These are phyloP conservation scores for Alternaria burnsii DNA, from an alignment of 2,329 filamentous ascomycete genomes.

Conservation along the genomic window DNA sequence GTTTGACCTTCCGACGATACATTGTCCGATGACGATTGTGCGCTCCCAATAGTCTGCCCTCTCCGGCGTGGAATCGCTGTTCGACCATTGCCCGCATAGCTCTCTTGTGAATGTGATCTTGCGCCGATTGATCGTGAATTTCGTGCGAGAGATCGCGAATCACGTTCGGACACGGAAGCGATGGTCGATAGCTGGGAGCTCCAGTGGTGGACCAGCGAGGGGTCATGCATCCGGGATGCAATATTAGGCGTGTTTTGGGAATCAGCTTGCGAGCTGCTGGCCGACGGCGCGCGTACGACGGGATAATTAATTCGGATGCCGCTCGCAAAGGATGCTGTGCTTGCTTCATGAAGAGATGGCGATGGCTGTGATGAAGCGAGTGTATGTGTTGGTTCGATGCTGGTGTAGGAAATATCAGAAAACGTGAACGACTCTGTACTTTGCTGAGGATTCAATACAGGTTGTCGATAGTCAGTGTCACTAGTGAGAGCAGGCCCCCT, in stretches of 20 bases:
- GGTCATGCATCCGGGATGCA: slow-evolving; percentile 52
- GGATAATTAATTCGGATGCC: slow-evolving; percentile 49
- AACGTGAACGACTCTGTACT: slow-evolving; percentile 48
- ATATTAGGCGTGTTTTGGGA: slow-evolving; percentile 45
- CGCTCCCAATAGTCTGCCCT: slow-evolving; percentile 45
- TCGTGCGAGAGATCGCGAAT: slow-evolving; percentile 45
- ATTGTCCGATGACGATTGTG: slow-evolving; percentile 46
- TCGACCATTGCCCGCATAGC: slow-evolving; percentile 34
- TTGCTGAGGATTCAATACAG: slow-evolving; percentile 36
- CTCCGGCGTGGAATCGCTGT: slow-evolving; percentile 37
- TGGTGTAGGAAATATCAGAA: slow-evolving; percentile 47
- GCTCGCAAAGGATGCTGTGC: slow-evolving; percentile 44
- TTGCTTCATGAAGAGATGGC: slow-evolving; percentile 48
- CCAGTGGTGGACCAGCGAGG: slow-evolving; percentile 49
- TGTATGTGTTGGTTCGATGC: slow-evolving; percentile 40
- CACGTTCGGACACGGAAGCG: slow-evolving; percentile 48
- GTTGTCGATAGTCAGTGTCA: slow-evolving; percentile 41
- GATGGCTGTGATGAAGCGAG: slow-evolving; percentile 38
- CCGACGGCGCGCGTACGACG: slow-evolving; percentile 47
- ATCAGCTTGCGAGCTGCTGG: slow-evolving; percentile 48
- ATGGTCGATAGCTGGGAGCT: slow-evolving; percentile 53
- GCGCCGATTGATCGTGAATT: slow-evolving; percentile 44
- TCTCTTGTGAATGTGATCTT: slow-evolving; percentile 45
- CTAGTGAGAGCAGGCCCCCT: slow-evolving; percentile 45
- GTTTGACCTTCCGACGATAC: slow-evolving; percentile 37